Base-by-base conservation (phyloP, 148 eudicot genomes). In the Vaccinium corymbosum region DNA sequence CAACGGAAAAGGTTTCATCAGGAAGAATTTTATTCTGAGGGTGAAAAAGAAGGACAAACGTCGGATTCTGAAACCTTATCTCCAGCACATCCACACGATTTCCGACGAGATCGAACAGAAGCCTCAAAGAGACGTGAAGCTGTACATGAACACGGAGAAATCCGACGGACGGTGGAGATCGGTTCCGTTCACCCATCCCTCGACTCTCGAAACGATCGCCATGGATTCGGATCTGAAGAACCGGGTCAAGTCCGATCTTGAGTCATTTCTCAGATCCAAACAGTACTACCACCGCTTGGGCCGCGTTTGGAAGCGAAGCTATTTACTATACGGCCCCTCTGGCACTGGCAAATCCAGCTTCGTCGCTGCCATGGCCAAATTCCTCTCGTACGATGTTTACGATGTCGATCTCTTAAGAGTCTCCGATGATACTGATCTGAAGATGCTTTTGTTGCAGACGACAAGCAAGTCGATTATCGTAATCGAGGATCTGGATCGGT, bases 311-410 rank as follows among this genome's bases (percentile, higher is more conserved):
- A 90, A 90, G 51, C 89, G 99, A 78, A 96, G 95, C 80, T 96
- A 93, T 81, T 90, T 96, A 7, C 83, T 96, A 2, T 91, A 94
- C 90, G 99, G 98, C n/a, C 94, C 97, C 1, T 93, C 98, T n/a
- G 98, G 98, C 6, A 96, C 98, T 3, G 98, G 98, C 20, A 96
- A 96, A 84, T 94, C 99, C 0, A 96, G 94, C 79, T 96, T 96
- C 89, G 90, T 93, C 53, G 93, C 97, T 10, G 97, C 97, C 56
- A 87, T 94, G 85, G 93, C 99, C 1, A 92, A 90, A 64, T 86
- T 87, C 46, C 83, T 96, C 19, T 84, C 87, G 0, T 96, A 91
- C 83, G 94, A 96, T 55, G 91, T 96, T 12, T 96, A 94, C 88
- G 95, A 93, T 80, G 80, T 96, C 61, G 93, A 94, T 81, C 81